A percentile compares a stretch with the other conserved stretches of the same genome.
phyloP scores from a whole-genome alignment of 352 stramenopile species.

The Globisporangium acanthophoron region DNA sequence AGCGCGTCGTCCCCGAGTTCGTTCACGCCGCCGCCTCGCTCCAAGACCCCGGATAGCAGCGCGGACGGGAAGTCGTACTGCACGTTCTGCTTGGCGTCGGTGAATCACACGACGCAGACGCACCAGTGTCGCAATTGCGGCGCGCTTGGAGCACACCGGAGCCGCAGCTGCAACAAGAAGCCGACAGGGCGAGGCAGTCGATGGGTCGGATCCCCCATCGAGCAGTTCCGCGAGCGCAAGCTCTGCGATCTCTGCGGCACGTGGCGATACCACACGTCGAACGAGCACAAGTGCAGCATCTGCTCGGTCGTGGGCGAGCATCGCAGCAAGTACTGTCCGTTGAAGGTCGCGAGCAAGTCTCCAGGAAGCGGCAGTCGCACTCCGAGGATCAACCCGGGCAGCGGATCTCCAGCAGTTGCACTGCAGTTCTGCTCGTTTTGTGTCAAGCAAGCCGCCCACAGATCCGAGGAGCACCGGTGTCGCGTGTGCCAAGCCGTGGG shows the following conservation, averaged over 20 bases:
- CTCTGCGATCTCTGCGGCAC: conserved; percentile 58
- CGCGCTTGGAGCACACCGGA: conserved; percentile 49
- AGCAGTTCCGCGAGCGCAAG: conserved; percentile 32
- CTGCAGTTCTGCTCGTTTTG: conserved; percentile 54
- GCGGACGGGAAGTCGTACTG: conserved; percentile 41
- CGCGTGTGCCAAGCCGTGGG: conserved; percentile 50
- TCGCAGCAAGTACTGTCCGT: conserved; percentile 57
- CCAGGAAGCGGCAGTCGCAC: conserved; percentile 4
- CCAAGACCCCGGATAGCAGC: conserved; percentile 7
- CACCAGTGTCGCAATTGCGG: conserved; percentile 58
- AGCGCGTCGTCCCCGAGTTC: conserved; percentile 17
- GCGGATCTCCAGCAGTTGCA: conserved; percentile 1
- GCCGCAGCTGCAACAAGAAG: conserved; percentile 35
- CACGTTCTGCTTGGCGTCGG: conserved; percentile 48
- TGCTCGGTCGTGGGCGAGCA: conserved; percentile 56
- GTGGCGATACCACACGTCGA: conserved; percentile 44
- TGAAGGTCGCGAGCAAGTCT: conserved; percentile 14
- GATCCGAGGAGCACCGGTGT: conserved; percentile 53
- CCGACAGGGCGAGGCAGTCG: conserved; percentile 16
- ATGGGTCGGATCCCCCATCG: conserved; percentile 44
- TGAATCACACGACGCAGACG: conserved; percentile 47
- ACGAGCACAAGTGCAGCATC: conserved; percentile 60
- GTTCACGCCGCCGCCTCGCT: conserved; percentile 6
- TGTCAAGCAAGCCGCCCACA: conserved; percentile 44
- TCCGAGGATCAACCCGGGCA: conserved; percentile 7